Evolutionary conservation across 306 rosid species (phyloP), one percentile per base, ranked within the genome.

Genomic region (Cicer yamashitae): DNA sequence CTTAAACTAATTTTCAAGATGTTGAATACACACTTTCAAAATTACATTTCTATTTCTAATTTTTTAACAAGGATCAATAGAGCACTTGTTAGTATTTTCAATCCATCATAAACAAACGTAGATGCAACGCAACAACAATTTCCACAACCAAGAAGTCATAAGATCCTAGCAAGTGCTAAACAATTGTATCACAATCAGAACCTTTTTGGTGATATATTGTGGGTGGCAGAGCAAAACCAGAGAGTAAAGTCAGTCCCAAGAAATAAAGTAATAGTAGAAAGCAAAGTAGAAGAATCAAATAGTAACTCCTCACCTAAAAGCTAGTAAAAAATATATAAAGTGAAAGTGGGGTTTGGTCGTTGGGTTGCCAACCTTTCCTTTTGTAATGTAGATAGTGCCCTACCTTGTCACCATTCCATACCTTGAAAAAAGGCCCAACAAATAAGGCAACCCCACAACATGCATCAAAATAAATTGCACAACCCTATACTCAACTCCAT

Each of bases 331-430:
- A 22, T 15, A 50, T 11, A 30, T 30, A 30, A 30, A 30, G 37
- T 30, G 37, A 40, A 44, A 59, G 70, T 50, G 54, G 78, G 78
- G 70, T 41, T 74, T 78, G 67, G 73, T 67, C 1, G 72, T 62
- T 82, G 82, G 65, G 53, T 60, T 74, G 86, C 58, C 74, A 75
- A 48, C 87, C 82, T 58, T 17, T 53, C 77, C 61, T 59, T 82
- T 40, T 15, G 30, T 63, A 8, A 18, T 37, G 71, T 76, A 51
- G 82, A 67, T 79, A 77, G 83, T 85, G 93, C 70, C 91, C 84
- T 82, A 76, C 86, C 85, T 66, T 74, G 93, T 87, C 91, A 84
- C 83, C 85, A 78, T 85, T 90, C 91, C 96, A 85, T 78, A 84
- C 87, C 69, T 77, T 67, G 47, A 67, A 75, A 83, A 70, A 75